Conservation (phyloP, 495 filamentous ascomycete species). For the Penicillium desertorum region DNA sequence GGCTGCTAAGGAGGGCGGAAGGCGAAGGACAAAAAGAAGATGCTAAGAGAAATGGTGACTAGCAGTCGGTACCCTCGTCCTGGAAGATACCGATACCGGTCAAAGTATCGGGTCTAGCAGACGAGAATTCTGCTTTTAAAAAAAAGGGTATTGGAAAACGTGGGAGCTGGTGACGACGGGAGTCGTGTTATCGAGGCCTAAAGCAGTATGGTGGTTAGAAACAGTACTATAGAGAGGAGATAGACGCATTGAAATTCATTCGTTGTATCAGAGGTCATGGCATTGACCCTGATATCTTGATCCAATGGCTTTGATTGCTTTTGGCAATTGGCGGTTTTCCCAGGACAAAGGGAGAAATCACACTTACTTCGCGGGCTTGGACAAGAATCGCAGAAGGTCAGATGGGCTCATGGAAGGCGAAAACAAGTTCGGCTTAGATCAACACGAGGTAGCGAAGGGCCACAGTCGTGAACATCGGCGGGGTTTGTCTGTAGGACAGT, state of each 20-base stretch:
- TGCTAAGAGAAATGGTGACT: conserved; percentile 85
- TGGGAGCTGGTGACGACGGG: conserved; percentile 18
- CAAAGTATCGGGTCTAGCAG: conserved; percentile 88
- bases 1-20: conserved; percentile 85
- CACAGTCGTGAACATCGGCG: conserved; percentile 43
- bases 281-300: not conserved
- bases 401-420: conserved; percentile 81
- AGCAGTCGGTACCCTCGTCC: conserved; percentile 61
- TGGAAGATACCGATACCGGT: conserved; percentile 84
- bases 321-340: not conserved
- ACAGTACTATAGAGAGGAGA: conserved; percentile 4
- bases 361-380: conserved; percentile 91
- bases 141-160: conserved; percentile 21
- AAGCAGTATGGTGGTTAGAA: conserved; percentile 19
- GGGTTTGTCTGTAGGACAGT: conserved; percentile 17
- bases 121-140: conserved; percentile 70
- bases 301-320: not conserved
- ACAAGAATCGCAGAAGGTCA: conserved; percentile 92
- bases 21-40: conserved; percentile 73
- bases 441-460: conserved; percentile 40
- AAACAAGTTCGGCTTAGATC: conserved; percentile 35
- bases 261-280: not conserved
- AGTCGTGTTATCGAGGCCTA: conserved; percentile 88
- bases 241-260: not conserved
- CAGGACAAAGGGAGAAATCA: conserved; percentile 7